Evolutionary conservation across 1,139 yeast species (phyloP).

Genomic region (Komagataea norvegica): DNA sequence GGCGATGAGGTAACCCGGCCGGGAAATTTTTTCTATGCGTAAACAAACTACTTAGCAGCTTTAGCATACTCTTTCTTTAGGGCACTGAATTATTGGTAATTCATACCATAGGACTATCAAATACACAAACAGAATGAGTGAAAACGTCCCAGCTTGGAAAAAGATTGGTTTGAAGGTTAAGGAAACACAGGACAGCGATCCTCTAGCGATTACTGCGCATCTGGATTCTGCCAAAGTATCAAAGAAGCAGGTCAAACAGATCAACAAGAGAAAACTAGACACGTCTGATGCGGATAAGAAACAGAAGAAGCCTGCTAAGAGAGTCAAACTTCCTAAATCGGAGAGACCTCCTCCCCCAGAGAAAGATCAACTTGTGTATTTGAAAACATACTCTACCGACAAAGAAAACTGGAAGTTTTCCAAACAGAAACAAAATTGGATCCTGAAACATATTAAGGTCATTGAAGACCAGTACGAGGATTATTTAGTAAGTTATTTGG

Average conservation of each 20-base stretch:
- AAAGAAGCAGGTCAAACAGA: constrained; percentile 43
- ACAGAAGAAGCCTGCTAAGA: constrained; percentile 58
- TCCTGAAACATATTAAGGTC: constrained; percentile 58
- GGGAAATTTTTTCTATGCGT: background rate
- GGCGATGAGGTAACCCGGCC: constrained; percentile 14
- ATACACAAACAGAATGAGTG: too few species aligned
- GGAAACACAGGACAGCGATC: constrained; percentile 29
- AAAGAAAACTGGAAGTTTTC: constrained; percentile 81
- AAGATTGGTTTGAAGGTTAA: constrained; percentile 56
- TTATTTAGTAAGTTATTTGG: constrained; percentile 54
- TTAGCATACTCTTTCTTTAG: too few species aligned
- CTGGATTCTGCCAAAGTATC: constrained; percentile 44
- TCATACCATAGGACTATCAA: too few species aligned
- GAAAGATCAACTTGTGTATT: constrained; percentile 73
- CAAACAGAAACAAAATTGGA: constrained; percentile 93
- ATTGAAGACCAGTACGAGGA: constrained; percentile 54
- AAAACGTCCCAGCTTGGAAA: constrained; percentile 84
- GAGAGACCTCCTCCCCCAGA: constrained; percentile 75
- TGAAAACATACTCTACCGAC: constrained; percentile 61
- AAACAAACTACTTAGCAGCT: too few species aligned
- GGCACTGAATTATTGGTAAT: too few species aligned
- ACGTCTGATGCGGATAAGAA: constrained; percentile 20
- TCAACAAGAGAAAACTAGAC: constrained; percentile 35
- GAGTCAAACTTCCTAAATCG: constrained; percentile 68
- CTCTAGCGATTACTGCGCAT: constrained; percentile 37